Evolutionary conservation across 2,329 filamentous ascomycete species (phyloP), one percentile per base, ranked within the genome.

Genomic region (Amphichorda felina): DNA sequence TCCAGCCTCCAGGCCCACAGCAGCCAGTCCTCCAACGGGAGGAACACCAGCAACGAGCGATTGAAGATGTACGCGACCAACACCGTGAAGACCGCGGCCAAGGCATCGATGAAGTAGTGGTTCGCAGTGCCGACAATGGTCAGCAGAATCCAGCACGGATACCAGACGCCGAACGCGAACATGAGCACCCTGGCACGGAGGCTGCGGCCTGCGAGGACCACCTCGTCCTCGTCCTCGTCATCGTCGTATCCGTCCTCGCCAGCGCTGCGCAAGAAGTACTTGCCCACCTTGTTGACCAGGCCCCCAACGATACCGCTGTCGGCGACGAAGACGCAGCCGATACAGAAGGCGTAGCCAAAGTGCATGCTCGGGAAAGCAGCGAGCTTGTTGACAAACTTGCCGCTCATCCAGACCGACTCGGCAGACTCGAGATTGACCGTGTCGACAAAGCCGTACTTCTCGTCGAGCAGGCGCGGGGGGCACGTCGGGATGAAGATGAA

Each of bases 1-100:
- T 80, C 71, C 19, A 82, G 68, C 35, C 72, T 60, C 44, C 75
- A 56, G 6, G 64, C 53, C 67, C 68, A 77, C 25, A 81, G 55
- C 45, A 81, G 70, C 51, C 70, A 78, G 48, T 82, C 77, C 50
- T 82, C 77, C 4, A 81, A 37, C 0, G 68, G 66, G 15, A 80
- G 48, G 41, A 82, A 54, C 43, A 79, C 78, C 41, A 79, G 51
- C 37, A 82, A 46, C 21, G 63, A 51, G 29, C 59, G 52, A 43
- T 68, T 68, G 44, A 56, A 59, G 38, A 54, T 41, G 68, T 74
- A 82, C 1, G 72, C 72, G 8, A 78, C 41, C 2, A 63, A 58
- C 34, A 76, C 79, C 2, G 81, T 74, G n/a, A 70, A 45, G 2
- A 70, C 64, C 1, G 77, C 77, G 2, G 73, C 76, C 9, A 78